Base-by-base conservation (phyloP, 495 filamentous ascomycete species). In the Tuber indicum region DNA sequence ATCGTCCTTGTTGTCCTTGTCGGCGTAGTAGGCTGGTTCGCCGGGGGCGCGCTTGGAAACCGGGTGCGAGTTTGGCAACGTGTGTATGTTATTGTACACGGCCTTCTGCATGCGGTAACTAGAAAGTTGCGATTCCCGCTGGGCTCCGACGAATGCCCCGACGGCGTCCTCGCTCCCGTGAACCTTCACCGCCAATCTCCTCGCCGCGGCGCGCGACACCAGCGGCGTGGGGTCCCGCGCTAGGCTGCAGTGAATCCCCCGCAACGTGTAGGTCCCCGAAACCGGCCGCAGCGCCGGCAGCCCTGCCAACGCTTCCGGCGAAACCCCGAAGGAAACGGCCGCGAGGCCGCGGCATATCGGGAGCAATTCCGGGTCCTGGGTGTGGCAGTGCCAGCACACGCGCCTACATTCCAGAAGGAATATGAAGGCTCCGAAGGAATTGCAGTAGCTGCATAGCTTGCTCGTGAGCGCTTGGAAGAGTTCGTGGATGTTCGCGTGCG, bases 311-410 rank as follows among this genome's bases (percentile, higher is more conserved):
- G 66, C 75, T 49, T 44, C 49, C 10, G 45, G 71, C 23, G 78
- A 41, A 70, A 78, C 49, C 52, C 78, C 78, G 41, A 75, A 80
- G 39, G 75, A 66, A 39, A 71, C 58, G 12, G 41, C 49, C 26
- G 78, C 78, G 41, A 78, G 76, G 21, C 70, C 70, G 8, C 70
- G 32, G 7, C 76, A 70, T 21, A 80, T 58, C 7, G 77, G 77
- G 43, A 80, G 73, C 9, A 80, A 77, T 76, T 80, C 78, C 23
- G 78, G 78, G 36, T 80, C 76, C 70, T 80, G 78, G 14, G 78
- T 80, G 39, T 78, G 76, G 70, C 78, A 80, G 8, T 76, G 76
- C 78, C 78, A 80, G 26, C 78, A 80, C 52, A 76, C 78, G n/a
- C 78, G 73, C 16, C 71, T 72, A 39, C 78, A 80, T 49, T 80